Conservation (phyloP, 352 stramenopile species). For the Globisporangium abappressorium region DNA sequence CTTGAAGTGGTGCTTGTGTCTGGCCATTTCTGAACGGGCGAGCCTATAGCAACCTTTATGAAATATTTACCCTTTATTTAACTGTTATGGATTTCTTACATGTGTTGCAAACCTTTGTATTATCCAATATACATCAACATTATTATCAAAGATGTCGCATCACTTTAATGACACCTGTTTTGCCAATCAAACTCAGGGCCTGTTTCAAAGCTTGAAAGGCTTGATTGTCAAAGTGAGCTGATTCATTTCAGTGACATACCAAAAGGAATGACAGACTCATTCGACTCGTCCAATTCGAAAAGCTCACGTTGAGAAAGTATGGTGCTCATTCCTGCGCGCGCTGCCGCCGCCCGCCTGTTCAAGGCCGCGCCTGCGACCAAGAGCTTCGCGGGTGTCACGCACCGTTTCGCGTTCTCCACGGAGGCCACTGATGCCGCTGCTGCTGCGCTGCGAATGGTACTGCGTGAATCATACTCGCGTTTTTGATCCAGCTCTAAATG, state of each 20-base stretch:
- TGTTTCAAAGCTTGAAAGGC: neutral
- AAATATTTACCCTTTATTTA: neutral
- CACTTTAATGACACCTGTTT: neutral
- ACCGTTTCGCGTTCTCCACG: conserved; percentile 44
- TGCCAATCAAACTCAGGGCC: neutral
- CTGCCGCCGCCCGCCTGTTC: conserved; percentile 33
- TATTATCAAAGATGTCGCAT: neutral
- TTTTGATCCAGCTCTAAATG: neutral
- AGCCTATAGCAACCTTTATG: neutral
- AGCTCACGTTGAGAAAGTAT: conserved; percentile 13
- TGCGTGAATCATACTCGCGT: neutral
- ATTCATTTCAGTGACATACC: neutral
- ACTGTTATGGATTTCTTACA: neutral
- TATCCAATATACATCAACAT: neutral
- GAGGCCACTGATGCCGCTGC: conserved; percentile 70
- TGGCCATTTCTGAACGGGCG: neutral
- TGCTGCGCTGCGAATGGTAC: conserved; percentile 69
- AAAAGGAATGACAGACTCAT: neutral
- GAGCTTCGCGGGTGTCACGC: conserved; percentile 10
- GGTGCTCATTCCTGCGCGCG: conserved; percentile 42
- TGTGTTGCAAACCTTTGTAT: neutral
- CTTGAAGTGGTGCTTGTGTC: neutral
- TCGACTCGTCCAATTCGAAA: conserved; percentile 1
- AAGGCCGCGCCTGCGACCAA: conserved; percentile 13
- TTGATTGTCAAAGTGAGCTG: neutral